These are phyloP conservation scores for Panaeolus papilionaceus DNA, from an alignment of 768 basidiomycete species.

Conservation along the genomic window DNA sequence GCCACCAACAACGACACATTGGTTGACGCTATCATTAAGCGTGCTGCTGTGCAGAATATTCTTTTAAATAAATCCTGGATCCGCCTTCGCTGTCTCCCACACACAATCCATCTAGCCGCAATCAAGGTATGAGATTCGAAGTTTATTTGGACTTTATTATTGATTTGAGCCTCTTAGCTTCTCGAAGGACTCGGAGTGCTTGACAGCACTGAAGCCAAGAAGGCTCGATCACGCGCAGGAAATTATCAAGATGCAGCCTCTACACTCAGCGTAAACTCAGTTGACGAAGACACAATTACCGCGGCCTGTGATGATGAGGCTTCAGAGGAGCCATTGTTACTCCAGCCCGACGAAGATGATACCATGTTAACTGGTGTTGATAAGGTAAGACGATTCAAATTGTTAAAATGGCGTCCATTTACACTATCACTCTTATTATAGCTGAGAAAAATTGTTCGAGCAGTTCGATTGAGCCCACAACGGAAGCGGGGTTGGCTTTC, in stretches of 20 bases:
- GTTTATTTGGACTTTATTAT: not conserved
- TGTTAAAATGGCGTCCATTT: not conserved
- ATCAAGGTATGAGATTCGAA: slow-evolving; percentile 30
- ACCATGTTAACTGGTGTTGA: slow-evolving; percentile 21
- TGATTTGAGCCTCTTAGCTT: slow-evolving; percentile 29
- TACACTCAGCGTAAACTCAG: slow-evolving; percentile 18
- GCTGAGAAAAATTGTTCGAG: slow-evolving; percentile 34
- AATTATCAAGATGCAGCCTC: slow-evolving; percentile 31
- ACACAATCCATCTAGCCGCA: slow-evolving; percentile 44
- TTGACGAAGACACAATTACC: slow-evolving; percentile 20
- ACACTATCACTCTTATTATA: slow-evolving; percentile 18
- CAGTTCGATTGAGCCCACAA: slow-evolving; percentile 32
- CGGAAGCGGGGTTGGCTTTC: slow-evolving; percentile 26
- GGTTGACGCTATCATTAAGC: slow-evolving; percentile 27
- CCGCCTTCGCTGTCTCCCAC: slow-evolving; percentile 43
- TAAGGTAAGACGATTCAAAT: slow-evolving; percentile 23
- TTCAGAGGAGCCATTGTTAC: not conserved
- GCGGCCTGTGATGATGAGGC: slow-evolving; percentile 24
- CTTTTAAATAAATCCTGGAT: slow-evolving; percentile 30
- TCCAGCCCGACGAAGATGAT: not conserved
- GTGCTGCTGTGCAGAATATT: slow-evolving; percentile 26
- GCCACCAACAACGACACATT: slow-evolving; percentile 45
- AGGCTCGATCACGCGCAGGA: slow-evolving; percentile 23
- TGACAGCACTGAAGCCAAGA: slow-evolving; percentile 25
- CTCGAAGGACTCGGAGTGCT: slow-evolving; percentile 38